Conservation (phyloP, 441 rosid species). For the Macaranga tanarius region DNA sequence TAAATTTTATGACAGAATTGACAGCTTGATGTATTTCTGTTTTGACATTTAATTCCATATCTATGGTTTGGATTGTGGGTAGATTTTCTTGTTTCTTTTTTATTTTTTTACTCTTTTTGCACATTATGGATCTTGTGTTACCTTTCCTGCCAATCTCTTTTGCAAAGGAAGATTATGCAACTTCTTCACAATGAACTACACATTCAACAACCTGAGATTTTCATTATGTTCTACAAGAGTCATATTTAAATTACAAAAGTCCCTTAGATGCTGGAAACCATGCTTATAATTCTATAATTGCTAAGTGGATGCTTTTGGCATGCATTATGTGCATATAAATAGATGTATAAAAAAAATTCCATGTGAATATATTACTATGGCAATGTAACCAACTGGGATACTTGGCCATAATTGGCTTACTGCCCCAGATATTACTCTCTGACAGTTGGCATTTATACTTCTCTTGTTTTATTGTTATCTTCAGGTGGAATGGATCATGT, state of each 20-base stretch:
- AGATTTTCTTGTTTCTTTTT: background rate
- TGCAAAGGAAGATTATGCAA: no score
- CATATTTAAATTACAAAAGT: background rate
- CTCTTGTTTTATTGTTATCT: slow-evolving; percentile 10
- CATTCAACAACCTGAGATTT: background rate
- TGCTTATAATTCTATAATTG: background rate
- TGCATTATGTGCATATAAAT: background rate
- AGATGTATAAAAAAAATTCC: no score
- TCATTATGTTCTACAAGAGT: no score
- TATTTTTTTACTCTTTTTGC: background rate
- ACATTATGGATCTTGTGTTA: background rate
- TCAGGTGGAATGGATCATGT: slow-evolving; percentile 89
- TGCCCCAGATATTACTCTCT: background rate
- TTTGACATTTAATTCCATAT: background rate
- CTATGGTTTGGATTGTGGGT: background rate
- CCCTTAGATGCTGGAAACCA: background rate
- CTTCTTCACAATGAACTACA: background rate
- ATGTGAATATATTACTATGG: background rate
- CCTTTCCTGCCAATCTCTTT: background rate
- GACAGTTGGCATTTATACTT: background rate
- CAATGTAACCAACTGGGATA: background rate
- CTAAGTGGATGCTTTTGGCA: background rate
- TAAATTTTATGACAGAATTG: background rate
- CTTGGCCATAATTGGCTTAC: background rate
- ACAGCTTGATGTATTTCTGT: background rate